Base-by-base conservation (phyloP, 179 eudicot genomes). In the Beta corolliflora region DNA sequence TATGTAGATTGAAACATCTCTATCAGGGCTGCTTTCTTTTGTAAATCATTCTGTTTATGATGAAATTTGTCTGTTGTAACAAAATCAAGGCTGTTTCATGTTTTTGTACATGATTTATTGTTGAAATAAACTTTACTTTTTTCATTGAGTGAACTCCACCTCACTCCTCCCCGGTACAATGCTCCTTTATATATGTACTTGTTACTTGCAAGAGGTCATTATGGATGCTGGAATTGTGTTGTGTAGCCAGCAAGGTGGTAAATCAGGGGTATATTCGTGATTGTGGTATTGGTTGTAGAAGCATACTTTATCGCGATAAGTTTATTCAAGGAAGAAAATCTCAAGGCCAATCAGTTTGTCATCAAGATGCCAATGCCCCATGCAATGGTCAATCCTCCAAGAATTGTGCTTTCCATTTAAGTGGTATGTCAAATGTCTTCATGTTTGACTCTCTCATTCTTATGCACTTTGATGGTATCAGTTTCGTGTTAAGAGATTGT, bases 1-100 rank as follows among this genome's bases (percentile, higher is more conserved):
- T 79, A 70, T 29, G 76, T 83, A 79, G 41, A 79, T 15, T n/a
- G 44, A 64, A 75, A 59, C 77, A 45, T 58, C 10, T 64, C 31
- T 36, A 11, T 80, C 53, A 65, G 29, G 8, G 0, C 44, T 41
- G 58, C 70, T 71, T 61, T 68, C 16, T 31, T 44, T 69, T 80
- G 74, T 75, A 68, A 44, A 53, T 69, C 67, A 12, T 21, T 59
- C 63, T 68, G 36, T 59, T 71, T 64, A 13, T 80, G 48, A 23
- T 63, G 77, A 60, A 50, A 45, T 15, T 50, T 61, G n/a, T 56
- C 13, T 41, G 36, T 36, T 74, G 55, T 74, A 73, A 7, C 10
- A 7, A 59, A 52, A 21, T 50, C 50, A 12, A 46, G 53, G 14
- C 66, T 45, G 29, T 36, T 31, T 36, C 55, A 41, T 41, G 29